phyloP scores from a whole-genome alignment of 805 yeast genomes.

The Nakazawaea anatomiae region DNA sequence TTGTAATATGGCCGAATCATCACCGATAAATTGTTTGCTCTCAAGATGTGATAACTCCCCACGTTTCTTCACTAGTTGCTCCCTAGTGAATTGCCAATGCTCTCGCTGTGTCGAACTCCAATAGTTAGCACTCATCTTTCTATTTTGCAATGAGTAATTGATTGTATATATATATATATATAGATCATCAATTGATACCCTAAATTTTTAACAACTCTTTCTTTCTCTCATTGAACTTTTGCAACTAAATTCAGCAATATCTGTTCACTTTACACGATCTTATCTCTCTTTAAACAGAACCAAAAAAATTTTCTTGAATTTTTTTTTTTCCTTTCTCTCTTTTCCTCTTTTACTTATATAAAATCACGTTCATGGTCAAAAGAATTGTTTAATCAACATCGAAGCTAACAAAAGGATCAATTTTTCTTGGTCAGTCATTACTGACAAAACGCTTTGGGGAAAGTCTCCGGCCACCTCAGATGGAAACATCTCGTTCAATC shows the following conservation, averaged over 20 bases:
- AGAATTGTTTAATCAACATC: constrained; percentile 58
- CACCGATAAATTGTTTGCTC: constrained; percentile 11
- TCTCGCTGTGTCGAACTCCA: constrained; percentile 81
- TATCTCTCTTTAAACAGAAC: not conserved
- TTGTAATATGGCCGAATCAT: constrained; percentile 3
- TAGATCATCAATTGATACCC: not conserved
- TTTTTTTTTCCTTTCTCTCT: not conserved
- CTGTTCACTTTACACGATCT: too few species aligned
- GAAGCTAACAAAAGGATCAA: constrained; percentile 56
- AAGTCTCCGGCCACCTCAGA: constrained; percentile 76
- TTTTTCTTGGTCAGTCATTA: constrained; percentile 13
- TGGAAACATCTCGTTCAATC: constrained; percentile 45
- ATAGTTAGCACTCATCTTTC: constrained; percentile 70
- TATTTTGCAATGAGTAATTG: too few species aligned
- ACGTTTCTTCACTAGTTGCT: constrained; percentile 35
- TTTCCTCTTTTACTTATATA: constrained; percentile 2
- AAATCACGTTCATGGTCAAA: constrained; percentile 51
- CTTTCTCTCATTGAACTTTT: not conserved
- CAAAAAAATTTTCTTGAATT: not conserved
- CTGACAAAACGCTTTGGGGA: constrained; percentile 60
- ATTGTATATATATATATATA: not conserved
- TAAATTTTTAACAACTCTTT: not conserved
- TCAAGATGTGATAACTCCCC: constrained; percentile 16
- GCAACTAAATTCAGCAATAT: too few species aligned
- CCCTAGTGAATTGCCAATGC: constrained; percentile 76